These are phyloP conservation scores for Aspergillus cejpii DNA, from an alignment of 2,329 filamentous ascomycete genomes.

Conservation along the genomic window DNA sequence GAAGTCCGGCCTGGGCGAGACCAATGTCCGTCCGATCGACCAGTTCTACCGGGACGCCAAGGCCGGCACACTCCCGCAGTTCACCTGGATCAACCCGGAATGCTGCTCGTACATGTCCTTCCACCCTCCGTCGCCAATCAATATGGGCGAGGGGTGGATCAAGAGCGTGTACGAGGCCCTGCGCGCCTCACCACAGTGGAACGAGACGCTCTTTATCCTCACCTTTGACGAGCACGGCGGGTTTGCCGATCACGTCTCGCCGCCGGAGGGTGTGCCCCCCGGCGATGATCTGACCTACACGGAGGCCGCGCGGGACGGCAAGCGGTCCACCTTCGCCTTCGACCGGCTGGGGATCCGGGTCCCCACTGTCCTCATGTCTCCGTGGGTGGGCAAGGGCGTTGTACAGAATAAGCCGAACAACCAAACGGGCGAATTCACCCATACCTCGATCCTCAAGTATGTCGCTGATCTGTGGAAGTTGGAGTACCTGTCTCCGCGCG, in stretches of 20 bases:
- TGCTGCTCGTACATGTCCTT: slow-evolving; percentile 48
- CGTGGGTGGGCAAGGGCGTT: slow-evolving; percentile 40
- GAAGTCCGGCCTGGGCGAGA: slow-evolving; percentile 29
- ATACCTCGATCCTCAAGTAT: slow-evolving; percentile 42
- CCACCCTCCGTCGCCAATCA: slow-evolving; percentile 43
- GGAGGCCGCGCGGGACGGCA: slow-evolving; percentile 31
- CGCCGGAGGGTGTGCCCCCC: slow-evolving; percentile 36
- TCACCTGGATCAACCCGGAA: slow-evolving; percentile 47
- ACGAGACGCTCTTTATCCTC: slow-evolving; percentile 43
- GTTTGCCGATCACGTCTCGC: slow-evolving; percentile 44
- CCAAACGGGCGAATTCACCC: slow-evolving; percentile 39
- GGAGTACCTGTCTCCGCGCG: slow-evolving; percentile 34
- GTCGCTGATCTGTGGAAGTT: slow-evolving; percentile 42
- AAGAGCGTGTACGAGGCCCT: slow-evolving; percentile 44
- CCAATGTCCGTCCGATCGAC: slow-evolving; percentile 33
- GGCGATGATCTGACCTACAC: slow-evolving; percentile 34
- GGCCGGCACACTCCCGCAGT: slow-evolving; percentile 40
- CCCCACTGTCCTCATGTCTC: slow-evolving; percentile 41
- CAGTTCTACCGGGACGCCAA: slow-evolving; percentile 43
- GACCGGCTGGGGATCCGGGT: slow-evolving; percentile 41
- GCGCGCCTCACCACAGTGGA: slow-evolving; percentile 42
- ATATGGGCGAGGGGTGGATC: slow-evolving; percentile 42
- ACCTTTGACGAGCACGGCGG: slow-evolving; percentile 47
- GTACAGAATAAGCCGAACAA: slow-evolving; percentile 39
- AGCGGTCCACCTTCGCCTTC: slow-evolving; percentile 36